These are phyloP conservation scores for Cardiosporidium cionae DNA, from an alignment of 169 alveolate species.

Conservation along the genomic window DNA sequence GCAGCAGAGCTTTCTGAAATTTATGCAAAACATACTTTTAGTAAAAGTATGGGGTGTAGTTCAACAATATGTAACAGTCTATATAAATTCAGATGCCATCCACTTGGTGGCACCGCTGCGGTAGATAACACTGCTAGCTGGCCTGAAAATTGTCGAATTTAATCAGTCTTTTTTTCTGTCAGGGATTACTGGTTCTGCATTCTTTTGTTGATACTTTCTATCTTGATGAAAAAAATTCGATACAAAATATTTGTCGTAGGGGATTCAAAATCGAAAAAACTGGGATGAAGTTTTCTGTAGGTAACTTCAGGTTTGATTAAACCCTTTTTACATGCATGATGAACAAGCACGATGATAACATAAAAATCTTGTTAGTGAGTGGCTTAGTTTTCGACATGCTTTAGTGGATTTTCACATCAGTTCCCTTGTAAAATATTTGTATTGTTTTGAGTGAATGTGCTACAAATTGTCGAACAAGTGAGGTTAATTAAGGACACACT, in stretches of 20 bases:
- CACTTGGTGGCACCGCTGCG: no score
- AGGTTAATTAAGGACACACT: no score
- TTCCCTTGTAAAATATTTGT: no score
- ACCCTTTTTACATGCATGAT: background rate
- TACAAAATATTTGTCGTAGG: slow-evolving; percentile 72
- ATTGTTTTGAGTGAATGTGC: no score
- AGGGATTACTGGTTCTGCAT: slow-evolving; percentile 58
- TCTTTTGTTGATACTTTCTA: slow-evolving; percentile 65
- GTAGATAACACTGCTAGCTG: no score
- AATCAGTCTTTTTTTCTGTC: background rate
- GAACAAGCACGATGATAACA: no score
- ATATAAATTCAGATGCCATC: background rate
- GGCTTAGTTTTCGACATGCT: no score
- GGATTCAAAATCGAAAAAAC: slow-evolving; percentile 64
- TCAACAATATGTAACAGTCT: background rate
- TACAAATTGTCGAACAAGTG: no score
- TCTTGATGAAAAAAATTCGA: slow-evolving; percentile 65
- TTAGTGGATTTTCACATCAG: no score
- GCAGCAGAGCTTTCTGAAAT: no score
- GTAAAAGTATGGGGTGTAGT: background rate
- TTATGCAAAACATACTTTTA: background rate
- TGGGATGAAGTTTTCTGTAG: slow-evolving; percentile 72
- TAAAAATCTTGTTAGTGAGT: no score
- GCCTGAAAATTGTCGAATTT: no score
- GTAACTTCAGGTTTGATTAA: slow-evolving; percentile 62